Evolutionary conservation across 129 eudicot species (phyloP).

Genomic region (Tagetes erecta): DNA sequence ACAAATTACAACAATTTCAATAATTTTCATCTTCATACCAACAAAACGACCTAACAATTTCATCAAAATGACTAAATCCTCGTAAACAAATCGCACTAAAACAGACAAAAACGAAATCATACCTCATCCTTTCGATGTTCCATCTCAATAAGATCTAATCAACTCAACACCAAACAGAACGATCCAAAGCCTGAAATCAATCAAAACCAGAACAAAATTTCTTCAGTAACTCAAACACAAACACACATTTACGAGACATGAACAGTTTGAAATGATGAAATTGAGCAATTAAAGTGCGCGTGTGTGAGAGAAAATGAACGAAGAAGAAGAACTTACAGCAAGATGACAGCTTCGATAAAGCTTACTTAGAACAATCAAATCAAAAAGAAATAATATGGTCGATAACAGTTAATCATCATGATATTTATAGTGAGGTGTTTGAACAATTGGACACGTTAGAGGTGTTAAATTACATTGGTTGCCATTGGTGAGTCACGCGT

Average conservation of each 20-base stretch:
- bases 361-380: not conserved
- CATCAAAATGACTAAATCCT: not conserved
- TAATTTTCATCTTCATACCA: not conserved
- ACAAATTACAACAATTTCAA: not conserved
- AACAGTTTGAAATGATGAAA: not conserved
- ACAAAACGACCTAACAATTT: not conserved
- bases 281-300: not conserved
- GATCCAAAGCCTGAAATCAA: not conserved
- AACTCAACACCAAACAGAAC: not conserved
- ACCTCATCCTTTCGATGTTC: constrained; percentile 18
- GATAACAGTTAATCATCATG: not conserved
- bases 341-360: constrained; percentile 15
- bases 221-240: not conserved
- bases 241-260: not conserved
- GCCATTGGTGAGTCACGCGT: constrained; percentile 10
- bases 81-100: not conserved
- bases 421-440: not conserved
- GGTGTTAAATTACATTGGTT: not conserved
- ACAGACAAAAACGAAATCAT: not conserved
- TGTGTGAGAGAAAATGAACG: not conserved
- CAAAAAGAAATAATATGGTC: not conserved
- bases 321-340: constrained; percentile 8
- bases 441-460: not conserved
- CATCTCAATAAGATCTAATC: not conserved
- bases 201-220: not conserved